Evolutionary conservation across 345 rosid genomes (phyloP).

Genomic region (Erysimum cheiranthoides): DNA sequence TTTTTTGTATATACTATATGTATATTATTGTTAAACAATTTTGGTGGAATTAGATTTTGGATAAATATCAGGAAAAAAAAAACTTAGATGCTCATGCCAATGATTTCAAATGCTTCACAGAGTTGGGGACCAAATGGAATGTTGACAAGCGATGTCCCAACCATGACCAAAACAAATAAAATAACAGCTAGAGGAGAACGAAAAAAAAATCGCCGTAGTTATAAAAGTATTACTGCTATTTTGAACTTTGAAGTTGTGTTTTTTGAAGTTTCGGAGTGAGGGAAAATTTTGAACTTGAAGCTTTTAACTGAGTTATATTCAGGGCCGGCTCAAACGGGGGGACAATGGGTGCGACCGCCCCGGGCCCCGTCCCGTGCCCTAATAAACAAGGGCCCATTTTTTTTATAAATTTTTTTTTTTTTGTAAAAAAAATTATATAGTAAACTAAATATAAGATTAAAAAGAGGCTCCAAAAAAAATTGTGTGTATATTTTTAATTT

Average conservation of each 20-base stretch:
- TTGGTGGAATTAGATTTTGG: not conserved
- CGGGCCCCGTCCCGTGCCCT: too few relatives aligned
- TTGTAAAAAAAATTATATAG: too few relatives aligned
- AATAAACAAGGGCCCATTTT: too few relatives aligned
- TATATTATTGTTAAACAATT: not conserved
- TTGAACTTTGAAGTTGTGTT: not conserved
- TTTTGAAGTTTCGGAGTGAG: not conserved
- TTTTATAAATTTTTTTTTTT: too few relatives aligned
- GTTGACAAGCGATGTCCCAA: conserved; percentile 6
- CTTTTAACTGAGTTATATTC: not conserved
- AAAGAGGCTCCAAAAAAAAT: too few relatives aligned
- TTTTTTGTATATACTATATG: not conserved
- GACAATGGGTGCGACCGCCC: too few relatives aligned
- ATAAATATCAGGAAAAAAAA: not conserved
- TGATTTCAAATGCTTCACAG: conserved; percentile 31
- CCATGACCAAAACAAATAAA: not conserved
- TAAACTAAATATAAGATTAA: too few relatives aligned
- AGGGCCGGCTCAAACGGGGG: too few relatives aligned
- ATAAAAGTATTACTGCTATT: not conserved
- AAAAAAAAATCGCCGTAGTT: not conserved
- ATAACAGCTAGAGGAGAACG: not conserved
- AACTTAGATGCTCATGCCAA: conserved; percentile 19
- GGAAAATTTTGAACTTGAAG: not conserved
- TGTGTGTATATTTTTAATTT: too few relatives aligned
- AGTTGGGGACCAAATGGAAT: not conserved